Evolutionary conservation across 257 asterid species (phyloP).

Genomic region (Fraxinus americana): DNA sequence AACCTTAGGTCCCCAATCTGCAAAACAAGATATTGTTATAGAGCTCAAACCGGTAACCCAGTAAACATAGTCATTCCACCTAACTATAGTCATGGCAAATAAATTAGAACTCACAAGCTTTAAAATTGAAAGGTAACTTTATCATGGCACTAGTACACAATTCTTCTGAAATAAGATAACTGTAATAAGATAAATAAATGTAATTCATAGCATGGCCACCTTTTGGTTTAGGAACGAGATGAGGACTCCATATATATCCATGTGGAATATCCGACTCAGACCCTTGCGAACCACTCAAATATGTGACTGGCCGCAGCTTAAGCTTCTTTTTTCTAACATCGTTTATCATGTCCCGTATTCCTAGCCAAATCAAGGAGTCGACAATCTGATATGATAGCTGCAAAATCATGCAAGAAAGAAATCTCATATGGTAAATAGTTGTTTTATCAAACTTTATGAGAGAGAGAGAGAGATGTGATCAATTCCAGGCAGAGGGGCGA

Average conservation of each 20-base stretch:
- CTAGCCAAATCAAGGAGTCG: conserved; percentile 96
- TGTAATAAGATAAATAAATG: conserved; percentile 22
- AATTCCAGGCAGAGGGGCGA: not conserved
- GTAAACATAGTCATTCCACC: not conserved
- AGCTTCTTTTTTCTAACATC: conserved; percentile 85
- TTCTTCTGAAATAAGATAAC: not conserved
- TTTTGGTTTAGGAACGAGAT: conserved; percentile 97
- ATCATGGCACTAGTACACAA: conserved; percentile 16
- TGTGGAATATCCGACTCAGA: conserved; percentile 81
- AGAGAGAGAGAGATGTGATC: not conserved
- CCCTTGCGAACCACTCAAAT: conserved; percentile 89
- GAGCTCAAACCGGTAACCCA: not conserved
- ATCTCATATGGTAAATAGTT: not conserved
- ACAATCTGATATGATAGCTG: conserved; percentile 98
- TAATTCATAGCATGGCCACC: conserved; percentile 41
- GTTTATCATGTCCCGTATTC: conserved; percentile 93
- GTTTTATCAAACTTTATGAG: not conserved
- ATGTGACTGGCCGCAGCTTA: conserved; percentile 90
- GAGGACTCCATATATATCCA: conserved; percentile 99
- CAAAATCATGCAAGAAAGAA: conserved; percentile 39
- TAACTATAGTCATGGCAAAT: not conserved
- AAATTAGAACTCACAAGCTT: not conserved
- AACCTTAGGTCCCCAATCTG: conserved; percentile 97
- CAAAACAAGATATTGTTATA: conserved; percentile 39
- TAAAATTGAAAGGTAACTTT: conserved; percentile 6